phyloP scores from a whole-genome alignment of 768 basidiomycete genomes.

The Sistotremastrum suecicum region DNA sequence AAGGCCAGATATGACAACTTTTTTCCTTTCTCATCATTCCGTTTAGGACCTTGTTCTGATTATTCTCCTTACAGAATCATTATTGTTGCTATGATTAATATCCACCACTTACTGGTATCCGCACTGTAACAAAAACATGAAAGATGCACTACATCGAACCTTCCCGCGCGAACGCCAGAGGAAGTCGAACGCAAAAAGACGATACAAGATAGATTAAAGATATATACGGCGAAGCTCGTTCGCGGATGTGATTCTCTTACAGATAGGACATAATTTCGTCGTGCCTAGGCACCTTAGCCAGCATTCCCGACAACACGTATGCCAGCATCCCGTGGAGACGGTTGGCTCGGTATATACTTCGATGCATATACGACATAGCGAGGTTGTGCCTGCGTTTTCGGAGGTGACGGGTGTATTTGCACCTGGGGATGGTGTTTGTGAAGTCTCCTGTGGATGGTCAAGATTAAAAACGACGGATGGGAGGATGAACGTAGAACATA shows the following conservation, averaged over 20 bases:
- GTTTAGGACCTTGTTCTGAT: neutral
- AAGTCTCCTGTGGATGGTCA: slow-evolving; percentile 25
- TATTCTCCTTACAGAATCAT: neutral
- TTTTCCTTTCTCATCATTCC: slow-evolving; percentile 7
- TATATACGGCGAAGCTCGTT: slow-evolving; percentile 66
- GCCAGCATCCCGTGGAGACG: slow-evolving; percentile 77
- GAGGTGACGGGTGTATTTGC: too few relatives aligned
- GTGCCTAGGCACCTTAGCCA: slow-evolving; percentile 77
- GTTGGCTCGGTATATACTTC: slow-evolving; percentile 70
- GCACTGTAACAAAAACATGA: too few relatives aligned
- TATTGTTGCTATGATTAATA: too few relatives aligned
- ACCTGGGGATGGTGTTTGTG: slow-evolving; percentile 23
- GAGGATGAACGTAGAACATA: slow-evolving; percentile 17
- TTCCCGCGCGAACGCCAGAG: too few relatives aligned
- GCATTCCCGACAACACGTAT: slow-evolving; percentile 70
- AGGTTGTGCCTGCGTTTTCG: slow-evolving; percentile 12
- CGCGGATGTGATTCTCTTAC: slow-evolving; percentile 71
- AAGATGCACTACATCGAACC: too few relatives aligned
- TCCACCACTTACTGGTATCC: too few relatives aligned
- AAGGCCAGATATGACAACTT: slow-evolving; percentile 82
- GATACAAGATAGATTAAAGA: slow-evolving; percentile 24
- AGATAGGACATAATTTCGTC: slow-evolving; percentile 75
- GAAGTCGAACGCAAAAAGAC: neutral
- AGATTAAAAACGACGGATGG: slow-evolving; percentile 3
- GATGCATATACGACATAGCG: slow-evolving; percentile 64